Conservation (phyloP, 306 rosid genomes). For the Pueraria montana region DNA sequence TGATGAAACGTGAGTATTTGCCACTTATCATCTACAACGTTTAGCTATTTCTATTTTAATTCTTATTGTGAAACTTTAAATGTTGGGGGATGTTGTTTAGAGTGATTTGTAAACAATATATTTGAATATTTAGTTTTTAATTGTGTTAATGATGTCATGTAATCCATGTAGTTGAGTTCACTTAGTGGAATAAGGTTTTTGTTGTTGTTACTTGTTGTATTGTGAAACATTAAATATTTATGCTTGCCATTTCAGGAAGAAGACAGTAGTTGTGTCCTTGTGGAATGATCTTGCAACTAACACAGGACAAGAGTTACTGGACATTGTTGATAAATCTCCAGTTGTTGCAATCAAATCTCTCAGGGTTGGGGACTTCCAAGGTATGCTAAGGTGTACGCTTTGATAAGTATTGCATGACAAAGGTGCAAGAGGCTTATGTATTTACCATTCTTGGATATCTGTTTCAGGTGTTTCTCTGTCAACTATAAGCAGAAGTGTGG, state of each 20-base stretch:
- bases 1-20: conserved; percentile 76
- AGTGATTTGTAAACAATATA: neutral
- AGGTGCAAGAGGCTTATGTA: neutral
- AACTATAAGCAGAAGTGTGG: conserved; percentile 66
- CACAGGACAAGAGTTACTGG: conserved; percentile 83
- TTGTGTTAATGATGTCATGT: neutral
- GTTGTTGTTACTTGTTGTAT: neutral
- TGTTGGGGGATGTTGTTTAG: neutral
- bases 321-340: conserved; percentile 73
- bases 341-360: conserved; percentile 85
- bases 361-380: conserved; percentile 94
- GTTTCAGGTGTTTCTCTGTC: conserved; percentile 91
- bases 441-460: neutral
- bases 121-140: neutral
- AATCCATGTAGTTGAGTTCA: neutral
- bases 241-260: conserved; percentile 66
- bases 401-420: neutral
- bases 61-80: neutral
- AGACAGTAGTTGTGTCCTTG: conserved; percentile 87
- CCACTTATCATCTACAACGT: neutral
- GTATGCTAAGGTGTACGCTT: conserved; percentile 43
- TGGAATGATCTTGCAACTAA: conserved; percentile 93
- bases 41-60: neutral
- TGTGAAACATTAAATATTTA: neutral
- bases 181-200: neutral